Conservation (phyloP, 805 yeast genomes). For the Zygosaccharomyces gambellarensis region DNA sequence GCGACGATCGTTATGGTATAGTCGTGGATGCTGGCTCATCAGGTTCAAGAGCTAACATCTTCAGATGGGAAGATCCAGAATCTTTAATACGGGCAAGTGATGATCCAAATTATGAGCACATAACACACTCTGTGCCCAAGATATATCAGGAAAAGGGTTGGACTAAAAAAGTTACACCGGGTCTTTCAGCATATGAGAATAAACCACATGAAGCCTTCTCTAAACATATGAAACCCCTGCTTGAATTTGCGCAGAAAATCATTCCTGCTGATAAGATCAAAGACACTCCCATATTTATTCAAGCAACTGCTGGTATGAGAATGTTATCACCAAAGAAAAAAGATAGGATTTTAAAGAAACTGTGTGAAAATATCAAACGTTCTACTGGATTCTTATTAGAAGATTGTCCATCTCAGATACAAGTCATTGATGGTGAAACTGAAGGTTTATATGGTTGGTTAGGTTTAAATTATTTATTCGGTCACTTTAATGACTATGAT, state of each 20-base stretch:
- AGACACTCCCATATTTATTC: conserved; percentile 81
- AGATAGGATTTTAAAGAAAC: conserved; percentile 47
- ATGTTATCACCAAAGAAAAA: conserved; percentile 55
- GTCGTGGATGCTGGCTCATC: conserved; percentile 95
- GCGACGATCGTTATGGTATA: conserved; percentile 57
- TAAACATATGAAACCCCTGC: conserved; percentile 59
- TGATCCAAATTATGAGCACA: conserved; percentile 27
- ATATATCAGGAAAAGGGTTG: conserved; percentile 61
- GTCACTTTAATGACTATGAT: conserved; percentile 51
- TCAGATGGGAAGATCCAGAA: conserved; percentile 64
- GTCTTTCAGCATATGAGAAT: conserved; percentile 66
- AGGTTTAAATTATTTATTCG: conserved; percentile 78
- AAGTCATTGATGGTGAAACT: conserved; percentile 87
- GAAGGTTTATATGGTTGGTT: conserved; percentile 98
- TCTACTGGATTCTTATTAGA: conserved; percentile 51
- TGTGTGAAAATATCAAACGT: conserved; percentile 53
- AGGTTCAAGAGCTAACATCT: conserved; percentile 84
- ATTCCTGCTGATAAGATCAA: conserved; percentile 58
- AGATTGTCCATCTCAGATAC: conserved; percentile 66
- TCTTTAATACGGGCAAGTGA: conserved; percentile 11
- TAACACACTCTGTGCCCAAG: conserved; percentile 58
- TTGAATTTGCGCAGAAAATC: conserved; percentile 62
- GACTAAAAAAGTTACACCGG: conserved; percentile 74
- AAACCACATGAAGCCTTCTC: conserved; percentile 58
- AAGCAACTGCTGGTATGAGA: conserved; percentile 97